These are phyloP conservation scores for Aquilaria agallochum DNA, from an alignment of 441 rosid genomes.

Conservation along the genomic window DNA sequence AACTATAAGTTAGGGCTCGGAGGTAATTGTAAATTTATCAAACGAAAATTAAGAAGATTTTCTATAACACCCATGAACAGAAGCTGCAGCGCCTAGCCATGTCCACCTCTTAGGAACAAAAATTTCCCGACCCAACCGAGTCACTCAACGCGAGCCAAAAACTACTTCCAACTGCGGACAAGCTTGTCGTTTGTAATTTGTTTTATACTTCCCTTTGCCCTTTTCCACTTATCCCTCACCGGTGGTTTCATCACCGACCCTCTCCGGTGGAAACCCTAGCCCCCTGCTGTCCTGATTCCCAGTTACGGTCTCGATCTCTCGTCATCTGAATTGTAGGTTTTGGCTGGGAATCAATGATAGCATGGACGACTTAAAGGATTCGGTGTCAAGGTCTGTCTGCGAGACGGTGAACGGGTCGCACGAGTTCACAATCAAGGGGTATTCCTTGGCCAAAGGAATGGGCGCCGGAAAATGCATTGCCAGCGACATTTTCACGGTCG, in stretches of 20 bases:
- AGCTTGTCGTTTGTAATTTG: too few species aligned
- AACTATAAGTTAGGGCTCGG: too few species aligned
- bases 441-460: constrained; percentile 64
- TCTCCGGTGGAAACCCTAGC: background rate
- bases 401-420: constrained; percentile 78
- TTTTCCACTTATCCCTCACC: background rate
- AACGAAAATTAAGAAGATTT: too few species aligned
- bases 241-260: background rate
- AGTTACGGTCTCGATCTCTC: background rate
- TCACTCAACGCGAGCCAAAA: too few species aligned
- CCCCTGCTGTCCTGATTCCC: constrained; percentile 1
- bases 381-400: constrained; percentile 48
- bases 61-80: too few species aligned
- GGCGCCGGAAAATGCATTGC: constrained; percentile 59
- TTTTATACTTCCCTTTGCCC: too few species aligned
- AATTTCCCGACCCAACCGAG: too few species aligned
- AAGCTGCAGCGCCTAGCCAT: too few species aligned
- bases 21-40: too few species aligned
- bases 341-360: constrained; percentile 15
- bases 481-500: constrained; percentile 64
- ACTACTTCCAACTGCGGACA: too few species aligned
- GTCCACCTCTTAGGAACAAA: too few species aligned
- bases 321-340: background rate
- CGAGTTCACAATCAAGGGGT: constrained; percentile 60
- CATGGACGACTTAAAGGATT: constrained; percentile 27